Evolutionary conservation across 306 rosid species (phyloP), one percentile per base, ranked within the genome.

Genomic region (Alnus rubra): DNA sequence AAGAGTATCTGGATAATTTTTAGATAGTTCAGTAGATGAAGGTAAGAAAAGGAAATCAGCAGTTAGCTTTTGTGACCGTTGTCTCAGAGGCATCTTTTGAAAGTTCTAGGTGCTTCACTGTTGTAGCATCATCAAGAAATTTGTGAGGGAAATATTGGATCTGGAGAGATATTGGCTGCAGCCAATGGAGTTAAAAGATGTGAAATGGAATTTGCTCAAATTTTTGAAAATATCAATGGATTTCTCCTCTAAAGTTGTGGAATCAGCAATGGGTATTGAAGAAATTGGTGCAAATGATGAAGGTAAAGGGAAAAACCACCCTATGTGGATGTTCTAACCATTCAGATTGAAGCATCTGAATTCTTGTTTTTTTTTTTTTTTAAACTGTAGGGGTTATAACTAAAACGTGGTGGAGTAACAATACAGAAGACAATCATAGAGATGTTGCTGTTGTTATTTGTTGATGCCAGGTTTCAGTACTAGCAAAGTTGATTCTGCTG

Each of bases 11-110:
- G 28, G 28, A 23, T 23, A 23, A 23, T 23, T 23, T 23, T 23
- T 23, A 23, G 28, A 39, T 39, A 39, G 44, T 1, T 0, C 44
- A 70, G 77, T 53, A 69, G 73, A 75, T 15, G 16, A 39, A 15
- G 45, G 64, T 49, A 23, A 45, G 42, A 77, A 10, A 12, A 19
- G 74, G 44, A 16, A 58, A 67, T 58, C 84, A 35, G 9, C 72
- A 76, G 0, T 35, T 9, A 4, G 63, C 63, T 56, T 56, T 56
- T 3, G 42, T 35, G 23, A 52, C 65, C 73, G 23, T 50, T 35
- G 8, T n/a, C 51, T 68, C n/a, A 2, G 58, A 54, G 53, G 53
- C 9, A 3, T 50, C 76, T 50, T 51, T 13, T 72, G 73, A 37
- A 18, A 73, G 30, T 67, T 23, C 33, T 16, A 13, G 47, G 47